Base-by-base conservation (phyloP, 1,284 basidiomycete species). In the Cryptococcus sp. region DNA sequence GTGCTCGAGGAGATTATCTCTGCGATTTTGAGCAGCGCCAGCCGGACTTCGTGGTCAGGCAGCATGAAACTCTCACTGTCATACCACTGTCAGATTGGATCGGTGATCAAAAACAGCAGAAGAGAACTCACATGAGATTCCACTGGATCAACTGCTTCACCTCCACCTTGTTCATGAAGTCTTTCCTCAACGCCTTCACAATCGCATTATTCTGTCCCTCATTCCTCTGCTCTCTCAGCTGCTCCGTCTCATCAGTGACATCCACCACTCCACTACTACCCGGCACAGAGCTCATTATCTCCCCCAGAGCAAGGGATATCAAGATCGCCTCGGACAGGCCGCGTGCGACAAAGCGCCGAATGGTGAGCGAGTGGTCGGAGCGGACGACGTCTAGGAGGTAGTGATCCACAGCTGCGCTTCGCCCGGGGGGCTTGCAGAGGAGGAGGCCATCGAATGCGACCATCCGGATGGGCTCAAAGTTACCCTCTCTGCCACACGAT, bases 361-460 rank as follows among this genome's bases (percentile, higher is more conserved):
- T 82, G 18, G 84, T 76, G 15, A 89, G 84, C 7, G 89, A 97
- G 33, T 88, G 82, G 72, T 98, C 95, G 66, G 87, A 82, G 3
- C 87, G 84, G 77, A 98, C 86, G 52, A 98, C 86, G n/a, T 91
- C 84, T 56, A 96, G 83, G 65, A 97, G 82, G 72, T 98, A 98
- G 24, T 86, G 84, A 80, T 92, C 87, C 60, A 98, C 70, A 2
- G 68, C 61, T 13, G 58, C 48, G 48, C 77, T 79, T 50, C 80
- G 77, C 20, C 80, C 79, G 1, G 82, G 75, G 3, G 79, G 78
- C 73, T 89, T 91, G 47, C 90, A 88, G 56, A 98, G 81, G 77
- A 98, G 87, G 4, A 99, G 82, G 20, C 89, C 89, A 73, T 98
- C 93, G 67, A 98, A 94, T 2, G 96, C 95, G 3, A 89, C 85